Evolutionary conservation across 164 flowering plant species (phyloP).

Genomic region (Stephania japonica): DNA sequence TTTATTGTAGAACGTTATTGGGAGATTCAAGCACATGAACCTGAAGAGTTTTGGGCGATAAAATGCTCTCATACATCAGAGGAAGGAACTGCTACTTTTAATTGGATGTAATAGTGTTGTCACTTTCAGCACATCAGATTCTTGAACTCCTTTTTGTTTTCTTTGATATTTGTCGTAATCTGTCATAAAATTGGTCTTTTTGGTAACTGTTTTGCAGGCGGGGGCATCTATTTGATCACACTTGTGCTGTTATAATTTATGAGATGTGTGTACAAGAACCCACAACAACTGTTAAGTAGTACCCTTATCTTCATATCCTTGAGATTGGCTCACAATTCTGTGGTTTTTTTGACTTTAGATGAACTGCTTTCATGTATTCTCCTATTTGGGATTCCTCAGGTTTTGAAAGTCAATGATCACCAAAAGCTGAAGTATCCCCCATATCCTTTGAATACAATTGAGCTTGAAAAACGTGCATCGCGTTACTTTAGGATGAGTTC

Average conservation of each 20-base stretch:
- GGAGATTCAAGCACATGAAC: conserved; percentile 95
- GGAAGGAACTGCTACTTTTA: conserved; percentile 70
- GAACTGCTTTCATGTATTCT: background rate
- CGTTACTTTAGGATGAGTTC: conserved; percentile 92
- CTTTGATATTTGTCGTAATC: background rate
- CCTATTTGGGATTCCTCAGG: conserved; percentile 32
- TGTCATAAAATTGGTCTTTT: background rate
- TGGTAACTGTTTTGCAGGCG: conserved; percentile 47
- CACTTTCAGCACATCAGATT: background rate
- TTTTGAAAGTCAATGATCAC: conserved; percentile 65
- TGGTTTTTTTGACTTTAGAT: background rate
- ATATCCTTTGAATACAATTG: conserved; percentile 84
- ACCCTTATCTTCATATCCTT: background rate
- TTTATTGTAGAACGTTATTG: conserved; percentile 93
- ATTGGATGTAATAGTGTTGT: conserved; percentile 64
- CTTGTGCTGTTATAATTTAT: conserved; percentile 70
- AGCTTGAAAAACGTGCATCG: conserved; percentile 97
- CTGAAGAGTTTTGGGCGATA: conserved; percentile 92
- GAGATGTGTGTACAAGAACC: conserved; percentile 94
- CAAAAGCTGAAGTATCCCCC: conserved; percentile 85
- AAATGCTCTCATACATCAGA: conserved; percentile 83
- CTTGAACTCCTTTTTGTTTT: background rate
- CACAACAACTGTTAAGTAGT: conserved; percentile 72
- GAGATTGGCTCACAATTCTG: background rate
- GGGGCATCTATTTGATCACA: conserved; percentile 86